Conservation (phyloP, 78 protist species). For the Chrysochromulina tobinii region DNA sequence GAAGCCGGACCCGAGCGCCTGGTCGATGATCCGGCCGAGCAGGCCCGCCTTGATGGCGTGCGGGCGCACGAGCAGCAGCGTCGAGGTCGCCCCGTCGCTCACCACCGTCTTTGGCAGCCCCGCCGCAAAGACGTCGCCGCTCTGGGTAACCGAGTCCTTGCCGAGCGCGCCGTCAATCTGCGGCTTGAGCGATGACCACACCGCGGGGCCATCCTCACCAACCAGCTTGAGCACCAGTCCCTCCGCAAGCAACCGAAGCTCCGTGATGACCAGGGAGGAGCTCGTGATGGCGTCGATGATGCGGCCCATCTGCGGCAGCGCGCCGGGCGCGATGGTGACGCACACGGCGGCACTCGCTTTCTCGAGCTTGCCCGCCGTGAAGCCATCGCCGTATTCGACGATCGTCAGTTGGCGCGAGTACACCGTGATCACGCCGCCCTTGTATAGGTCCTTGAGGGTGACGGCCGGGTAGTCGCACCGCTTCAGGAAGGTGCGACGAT, state of each 20-base stretch:
- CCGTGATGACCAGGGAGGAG: background rate
- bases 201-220: background rate
- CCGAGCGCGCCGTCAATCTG: background rate
- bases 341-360: background rate
- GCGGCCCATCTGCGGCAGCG: background rate
- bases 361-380: constrained; percentile 24
- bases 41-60: constrained; percentile 45
- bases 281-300: background rate
- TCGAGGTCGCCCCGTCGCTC: background rate
- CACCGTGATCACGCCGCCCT: constrained; percentile 60
- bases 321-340: background rate
- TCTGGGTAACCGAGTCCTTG: background rate
- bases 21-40: constrained; percentile 29
- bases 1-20: constrained; percentile 41
- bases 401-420: constrained; percentile 63
- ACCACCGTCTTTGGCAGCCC: background rate
- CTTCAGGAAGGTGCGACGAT: constrained; percentile 60
- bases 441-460: constrained; percentile 29
- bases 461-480: constrained; percentile 54
- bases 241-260: background rate
- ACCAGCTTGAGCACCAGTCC: background rate
- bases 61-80: constrained; percentile 54
- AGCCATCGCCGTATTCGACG: constrained; percentile 55
- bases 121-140: constrained; percentile 7
- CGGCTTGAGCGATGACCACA: background rate